Percentiles rank a stretch among this genome's conserved stretches.
Evolutionary conservation across 1,284 basidiomycete genomes (phyloP).

Genomic region (Athelia psychrophila): DNA sequence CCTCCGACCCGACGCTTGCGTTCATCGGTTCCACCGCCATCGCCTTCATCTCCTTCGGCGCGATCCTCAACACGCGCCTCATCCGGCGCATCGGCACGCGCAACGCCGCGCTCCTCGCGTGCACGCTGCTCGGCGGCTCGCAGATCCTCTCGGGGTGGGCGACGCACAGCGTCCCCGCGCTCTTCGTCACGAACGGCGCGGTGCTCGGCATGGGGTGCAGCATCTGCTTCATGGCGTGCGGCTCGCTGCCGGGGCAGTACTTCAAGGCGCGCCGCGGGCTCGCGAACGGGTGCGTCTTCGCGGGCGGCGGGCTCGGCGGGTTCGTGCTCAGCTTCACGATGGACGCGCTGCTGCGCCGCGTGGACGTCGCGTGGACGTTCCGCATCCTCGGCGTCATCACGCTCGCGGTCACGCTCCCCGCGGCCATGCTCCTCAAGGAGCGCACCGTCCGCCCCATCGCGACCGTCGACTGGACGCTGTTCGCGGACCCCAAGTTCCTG

Average conservation of each 20-base stretch:
- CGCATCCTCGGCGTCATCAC: slow-evolving; percentile 28
- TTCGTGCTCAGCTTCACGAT: slow-evolving; percentile 24
- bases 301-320: slow-evolving; percentile 31
- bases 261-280: slow-evolving; percentile 27
- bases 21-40: slow-evolving; percentile 29
- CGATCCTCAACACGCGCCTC: slow-evolving; percentile 23
- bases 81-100: slow-evolving; percentile 22
- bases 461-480: slow-evolving; percentile 21
- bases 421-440: slow-evolving; percentile 27
- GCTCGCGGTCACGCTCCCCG: slow-evolving; percentile 23
- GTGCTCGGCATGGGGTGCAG: slow-evolving; percentile 18
- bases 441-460: slow-evolving; percentile 15
- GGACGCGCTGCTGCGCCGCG: slow-evolving; percentile 23
- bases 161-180: slow-evolving; percentile 16
- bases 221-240: slow-evolving; percentile 22
- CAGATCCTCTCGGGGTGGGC: slow-evolving; percentile 26
- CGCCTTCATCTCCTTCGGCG: slow-evolving; percentile 24
- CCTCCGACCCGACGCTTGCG: slow-evolving; percentile 20
- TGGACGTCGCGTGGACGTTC: slow-evolving; percentile 31
- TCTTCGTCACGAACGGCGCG: slow-evolving; percentile 27
- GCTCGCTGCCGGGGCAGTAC: slow-evolving; percentile 29
- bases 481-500: slow-evolving; percentile 29
- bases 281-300: slow-evolving; percentile 31
- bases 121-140: slow-evolving; percentile 21
- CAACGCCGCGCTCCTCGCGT: slow-evolving; percentile 19